These are phyloP conservation scores for Rhizopogon vesiculosus DNA, from an alignment of 768 basidiomycete genomes.

Conservation along the genomic window DNA sequence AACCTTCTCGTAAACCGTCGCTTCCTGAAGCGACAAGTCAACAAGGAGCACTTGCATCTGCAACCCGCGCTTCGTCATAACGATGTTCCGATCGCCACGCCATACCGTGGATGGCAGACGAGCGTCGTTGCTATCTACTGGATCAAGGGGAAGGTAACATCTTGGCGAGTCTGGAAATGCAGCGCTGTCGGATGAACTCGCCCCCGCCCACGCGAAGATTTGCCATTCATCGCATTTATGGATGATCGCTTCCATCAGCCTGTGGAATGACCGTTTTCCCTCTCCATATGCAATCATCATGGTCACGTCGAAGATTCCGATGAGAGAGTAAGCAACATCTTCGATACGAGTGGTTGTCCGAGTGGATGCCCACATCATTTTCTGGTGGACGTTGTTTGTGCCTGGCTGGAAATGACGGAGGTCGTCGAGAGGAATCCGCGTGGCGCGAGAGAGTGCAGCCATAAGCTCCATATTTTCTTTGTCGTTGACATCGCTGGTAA, in stretches of 20 bases:
- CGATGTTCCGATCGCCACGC: constrained; percentile 24
- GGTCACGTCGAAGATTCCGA: constrained; percentile 30
- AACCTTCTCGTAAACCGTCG: constrained; percentile 13
- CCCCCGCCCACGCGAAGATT: constrained; percentile 27
- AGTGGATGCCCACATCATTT: constrained; percentile 28
- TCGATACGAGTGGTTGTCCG: constrained; percentile 29
- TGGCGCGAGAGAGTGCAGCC: constrained; percentile 18
- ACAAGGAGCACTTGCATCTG: constrained; percentile 21
- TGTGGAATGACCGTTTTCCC: constrained; percentile 22
- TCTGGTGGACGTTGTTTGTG: constrained; percentile 19
- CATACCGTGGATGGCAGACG: neutral
- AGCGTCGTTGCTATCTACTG: neutral
- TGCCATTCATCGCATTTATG: constrained; percentile 26
- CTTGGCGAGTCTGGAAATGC: constrained; percentile 27
- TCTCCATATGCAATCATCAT: constrained; percentile 31
- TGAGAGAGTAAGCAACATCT: constrained; percentile 21
- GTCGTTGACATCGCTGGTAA: constrained; percentile 22
- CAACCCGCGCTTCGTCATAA: constrained; percentile 29
- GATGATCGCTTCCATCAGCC: constrained; percentile 26
- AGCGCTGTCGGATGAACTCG: constrained; percentile 19
- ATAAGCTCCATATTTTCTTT: constrained; percentile 20
- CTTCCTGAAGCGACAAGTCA: constrained; percentile 13
- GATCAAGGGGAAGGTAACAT: constrained; percentile 20
- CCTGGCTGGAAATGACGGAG: constrained; percentile 20
- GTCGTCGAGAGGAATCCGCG: constrained; percentile 21